Percentiles rank a stretch among this genome's conserved stretches.
Evolutionary conservation across 768 basidiomycete species (phyloP).

Genomic region (Leccinum incarnatum): DNA sequence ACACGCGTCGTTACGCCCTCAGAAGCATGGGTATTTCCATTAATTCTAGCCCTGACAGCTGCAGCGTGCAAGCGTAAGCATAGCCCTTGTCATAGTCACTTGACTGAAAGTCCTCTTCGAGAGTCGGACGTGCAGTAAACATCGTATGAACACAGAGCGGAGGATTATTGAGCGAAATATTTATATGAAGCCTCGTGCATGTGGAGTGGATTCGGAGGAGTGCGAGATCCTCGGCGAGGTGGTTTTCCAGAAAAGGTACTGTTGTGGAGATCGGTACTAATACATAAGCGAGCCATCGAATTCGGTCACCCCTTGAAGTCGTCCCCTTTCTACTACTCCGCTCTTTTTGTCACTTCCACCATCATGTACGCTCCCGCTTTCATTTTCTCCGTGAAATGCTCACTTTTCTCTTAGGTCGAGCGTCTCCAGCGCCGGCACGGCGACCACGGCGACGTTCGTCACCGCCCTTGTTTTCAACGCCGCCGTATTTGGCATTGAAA

Average conservation of each 20-base stretch:
- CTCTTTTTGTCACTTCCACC: constrained; percentile 15
- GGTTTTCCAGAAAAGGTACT: constrained; percentile 10
- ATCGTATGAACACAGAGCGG: neutral
- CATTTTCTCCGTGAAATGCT: neutral
- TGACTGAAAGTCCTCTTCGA: neutral
- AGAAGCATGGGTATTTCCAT: constrained; percentile 13
- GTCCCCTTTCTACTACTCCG: constrained; percentile 9
- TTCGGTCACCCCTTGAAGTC: neutral
- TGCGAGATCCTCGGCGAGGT: neutral
- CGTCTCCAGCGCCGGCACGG: constrained; percentile 43
- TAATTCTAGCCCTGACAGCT: constrained; percentile 1
- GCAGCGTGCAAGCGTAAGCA: neutral
- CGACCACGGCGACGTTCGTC: constrained; percentile 76
- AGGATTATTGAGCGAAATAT: neutral
- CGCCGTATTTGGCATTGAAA: constrained; percentile 65
- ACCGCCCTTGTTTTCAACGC: constrained; percentile 85
- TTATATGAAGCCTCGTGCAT: neutral
- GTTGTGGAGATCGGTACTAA: neutral
- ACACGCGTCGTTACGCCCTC: constrained; percentile 7
- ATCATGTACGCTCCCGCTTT: constrained; percentile 18
- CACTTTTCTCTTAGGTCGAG: constrained; percentile 34
- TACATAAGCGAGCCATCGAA: constrained; percentile 14
- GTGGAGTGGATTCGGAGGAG: neutral
- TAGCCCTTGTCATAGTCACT: too few species aligned
- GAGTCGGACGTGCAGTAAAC: neutral